Conservation (phyloP, 2,329 filamentous ascomycete genomes). For the Phaeoacremonium minimum region DNA sequence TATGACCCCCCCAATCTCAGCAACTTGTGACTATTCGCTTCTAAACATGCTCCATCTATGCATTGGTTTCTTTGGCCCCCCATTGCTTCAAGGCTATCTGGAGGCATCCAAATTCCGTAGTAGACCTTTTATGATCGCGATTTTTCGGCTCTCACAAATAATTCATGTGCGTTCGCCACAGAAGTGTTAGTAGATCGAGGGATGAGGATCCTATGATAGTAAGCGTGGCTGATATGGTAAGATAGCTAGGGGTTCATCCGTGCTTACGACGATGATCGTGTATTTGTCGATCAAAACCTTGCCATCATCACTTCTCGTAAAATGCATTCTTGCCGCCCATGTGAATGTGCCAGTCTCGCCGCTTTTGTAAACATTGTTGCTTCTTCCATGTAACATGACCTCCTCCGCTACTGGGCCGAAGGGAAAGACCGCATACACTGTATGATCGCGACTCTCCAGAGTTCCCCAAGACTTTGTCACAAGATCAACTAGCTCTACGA, state of each 20-base stretch:
- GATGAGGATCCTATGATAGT: neutral
- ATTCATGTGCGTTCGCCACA: no score
- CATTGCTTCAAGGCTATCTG: no score
- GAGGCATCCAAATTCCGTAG: no score
- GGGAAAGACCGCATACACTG: constrained; percentile 8
- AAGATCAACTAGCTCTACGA: constrained; percentile 3
- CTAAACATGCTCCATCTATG: no score
- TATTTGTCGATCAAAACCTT: constrained; percentile 9
- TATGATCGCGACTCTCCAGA: constrained; percentile 7
- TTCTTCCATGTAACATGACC: constrained; percentile 9
- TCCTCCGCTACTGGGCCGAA: constrained; percentile 6
- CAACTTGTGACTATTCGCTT: no score
- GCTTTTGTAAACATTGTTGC: constrained; percentile 7
- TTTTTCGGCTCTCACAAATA: no score
- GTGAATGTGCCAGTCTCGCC: constrained; percentile 9
- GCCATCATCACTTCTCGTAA: constrained; percentile 1
- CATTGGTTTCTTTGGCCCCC: no score
- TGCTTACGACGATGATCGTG: constrained; percentile 9
- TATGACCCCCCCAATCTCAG: no score
- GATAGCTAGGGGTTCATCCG: no score
- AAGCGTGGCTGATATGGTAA: no score
- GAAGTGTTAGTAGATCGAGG: no score
- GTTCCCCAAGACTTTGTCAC: constrained; percentile 6
- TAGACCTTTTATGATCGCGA: no score
- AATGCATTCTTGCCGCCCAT: constrained; percentile 10